Conservation (phyloP, 495 filamentous ascomycete genomes). For the Penicilliopsis zonata region DNA sequence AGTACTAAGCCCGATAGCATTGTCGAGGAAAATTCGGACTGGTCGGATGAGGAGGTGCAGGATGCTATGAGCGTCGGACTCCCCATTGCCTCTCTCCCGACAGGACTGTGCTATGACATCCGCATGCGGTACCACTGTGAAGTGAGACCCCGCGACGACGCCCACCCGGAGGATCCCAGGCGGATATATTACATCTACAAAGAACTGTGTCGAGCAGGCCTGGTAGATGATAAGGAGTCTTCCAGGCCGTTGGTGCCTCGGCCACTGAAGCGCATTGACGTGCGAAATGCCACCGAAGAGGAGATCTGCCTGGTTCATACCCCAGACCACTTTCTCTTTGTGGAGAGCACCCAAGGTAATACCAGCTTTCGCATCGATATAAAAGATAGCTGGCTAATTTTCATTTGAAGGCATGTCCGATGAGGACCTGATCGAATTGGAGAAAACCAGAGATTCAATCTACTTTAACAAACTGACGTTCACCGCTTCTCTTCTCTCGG, state of each 20-base stretch:
- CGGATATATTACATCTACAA: conserved; percentile 85
- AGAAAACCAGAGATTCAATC: conserved; percentile 64
- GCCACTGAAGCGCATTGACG: conserved; percentile 64
- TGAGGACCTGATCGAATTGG: conserved; percentile 52
- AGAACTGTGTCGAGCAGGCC: conserved; percentile 62
- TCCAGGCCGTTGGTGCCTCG: conserved; percentile 36
- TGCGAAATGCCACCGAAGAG: conserved; percentile 57
- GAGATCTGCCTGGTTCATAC: conserved; percentile 75
- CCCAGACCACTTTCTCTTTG: conserved; percentile 62
- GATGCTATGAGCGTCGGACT: conserved; percentile 12
- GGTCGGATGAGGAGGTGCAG: conserved; percentile 21
- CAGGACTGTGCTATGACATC: conserved; percentile 78
- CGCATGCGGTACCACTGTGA: conserved; percentile 91
- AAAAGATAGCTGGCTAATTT: conserved; percentile 4
- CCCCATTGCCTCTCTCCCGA: conserved; percentile 38
- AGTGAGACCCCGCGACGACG: conserved; percentile 53
- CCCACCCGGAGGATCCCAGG: conserved; percentile 88
- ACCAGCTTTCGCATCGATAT: conserved; percentile 1
- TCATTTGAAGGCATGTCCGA: conserved; percentile 32
- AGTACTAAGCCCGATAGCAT: conserved; percentile 20
- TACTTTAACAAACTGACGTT: conserved; percentile 81
- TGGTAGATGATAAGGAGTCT: conserved; percentile 49
- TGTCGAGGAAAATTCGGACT: conserved; percentile 28
- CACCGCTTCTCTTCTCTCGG: conserved; percentile 66
- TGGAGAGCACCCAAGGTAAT: conserved; percentile 45